Base-by-base conservation (phyloP, 1,139 yeast genomes). In the Lodderomyces orthopsilosis region DNA sequence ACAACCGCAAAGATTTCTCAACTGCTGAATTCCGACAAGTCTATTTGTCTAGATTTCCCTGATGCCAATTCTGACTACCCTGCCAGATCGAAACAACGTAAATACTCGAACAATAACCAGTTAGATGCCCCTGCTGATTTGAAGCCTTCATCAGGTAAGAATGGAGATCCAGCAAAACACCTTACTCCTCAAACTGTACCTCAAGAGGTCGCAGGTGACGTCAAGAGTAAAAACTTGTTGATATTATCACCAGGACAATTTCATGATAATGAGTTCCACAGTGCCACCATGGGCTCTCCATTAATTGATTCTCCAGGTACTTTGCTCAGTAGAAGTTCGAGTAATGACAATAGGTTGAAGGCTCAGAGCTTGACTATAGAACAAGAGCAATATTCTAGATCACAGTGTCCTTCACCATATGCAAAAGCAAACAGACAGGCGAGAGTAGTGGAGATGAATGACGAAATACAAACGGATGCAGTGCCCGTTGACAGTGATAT, bases 391-490 rank as follows among this genome's bases (percentile, higher is more conserved):
- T 51, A 51, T 27, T 48, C 57, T 2, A 54, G 66, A 41, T 57
- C 67, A 0, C 58, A 56, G 6, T 61, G 69, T 30, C 58, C 73
- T 4, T 70, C 75, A 30, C 78, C 78, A 4, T 61, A 66, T 56
- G 78, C 77, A 1, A 66, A 58, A 49, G 72, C 66, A 4, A 73
- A 73, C 46, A 61, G 78, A 43, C 77, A 73, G 49, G 77, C 77
- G 2, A 59, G 77, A 37, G 77, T 73, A 4, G 69, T 73, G 12
- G 77, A 73, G 49, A 64, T 73, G 2, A 60, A 59, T 44, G 75
- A 68, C 38, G 62, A 54, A 36, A 49, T 53, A 10, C 47, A 54
- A 14, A 50, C 58, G 1, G 58, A 57, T 23, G 55, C 46, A 14
- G 43, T 52, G n/a, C 56, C 46, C 39, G 34, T 30, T 30, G 46